Base-by-base conservation (phyloP, 2,329 filamentous ascomycete genomes). In the Trichoderma oligosporum region DNA sequence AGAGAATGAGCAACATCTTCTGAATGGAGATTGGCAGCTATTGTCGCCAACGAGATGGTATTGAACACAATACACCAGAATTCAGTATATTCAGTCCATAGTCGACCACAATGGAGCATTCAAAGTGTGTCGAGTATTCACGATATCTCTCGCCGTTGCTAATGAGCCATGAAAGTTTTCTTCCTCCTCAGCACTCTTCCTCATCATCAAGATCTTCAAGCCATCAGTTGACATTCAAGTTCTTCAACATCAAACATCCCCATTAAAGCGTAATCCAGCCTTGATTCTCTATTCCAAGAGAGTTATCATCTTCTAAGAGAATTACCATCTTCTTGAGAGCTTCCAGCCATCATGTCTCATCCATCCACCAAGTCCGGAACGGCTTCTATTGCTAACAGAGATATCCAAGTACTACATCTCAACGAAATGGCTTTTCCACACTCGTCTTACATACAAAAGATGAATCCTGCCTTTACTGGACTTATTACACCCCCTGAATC, bases 401-500 rank as follows among this genome's bases (percentile, higher is more conserved):
- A 31, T n/a, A 18, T 31, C 29, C 5, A 49, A 9, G 12, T 27
- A 1, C 44, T 25, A 2, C 20, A n/a, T 25, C 56, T 39, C 31
- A 29, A 45, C 14, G 7, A 14, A 27, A 18, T 27, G 20, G 4
- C 24, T 20, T 20, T 18, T 2, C 14, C 18, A 18, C 33, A 12
- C 9, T 31, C 48, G 7, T 18, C 41, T 35, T 53, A 33, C 12
- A 53, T 33, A 2, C 56, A 46, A 31, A 46, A 52, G 47, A 57
- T 31, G n/a, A 51, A 58, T 18, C 24, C 31, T 33, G n/a, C 39
- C 25, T 54, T 53, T 3, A 38, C 55, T 1, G 62, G 61, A 7
- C 42, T 61, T 22, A 42, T 59, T 8, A 61, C 61, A 16, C 64
- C 60, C 22, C 65, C 64, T 7, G 64, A 66, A 22, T 64, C 64